Base-by-base conservation (phyloP, 1,139 yeast species). In the Debaryomyces nepalensis region DNA sequence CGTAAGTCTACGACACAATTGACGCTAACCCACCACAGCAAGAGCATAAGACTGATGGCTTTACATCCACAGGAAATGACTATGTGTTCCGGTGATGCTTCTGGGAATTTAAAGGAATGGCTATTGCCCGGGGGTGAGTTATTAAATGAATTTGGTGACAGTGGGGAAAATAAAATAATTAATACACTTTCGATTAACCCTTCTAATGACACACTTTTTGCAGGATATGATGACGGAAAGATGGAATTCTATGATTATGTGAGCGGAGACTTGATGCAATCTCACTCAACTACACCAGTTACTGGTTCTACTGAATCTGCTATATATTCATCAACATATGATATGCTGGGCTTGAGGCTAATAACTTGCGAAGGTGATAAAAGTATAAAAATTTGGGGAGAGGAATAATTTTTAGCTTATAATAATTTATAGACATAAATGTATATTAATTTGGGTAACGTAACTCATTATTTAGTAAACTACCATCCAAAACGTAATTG, bases 401-500 rank as follows among this genome's bases (percentile, higher is more conserved):
- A 81, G 49, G 77, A 41, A 32, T 46, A 45, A 37, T 10, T 29
- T 11, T 16, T 24, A 20, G 37, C 16, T 5, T 12, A 39, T 29
- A 9, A 24, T 31, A 31, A 16, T 23, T 24, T 27, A 26, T 21
- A 36, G 19, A 36, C 18, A 26, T 26, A 16, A 20, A 26, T 16
- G 22, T 24, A 34, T 24, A 22, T 22, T 22, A 22, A 27, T 20
- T 26, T 16, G 15, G 30, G 37, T 39, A 29, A 34, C 42, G 42
- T 39, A 34, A 39, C 40, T 40, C 43, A 27, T 40, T 35, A 36
- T 30, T 11, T 31, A 19, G 5, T n/a, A 10, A 11, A 21, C 51
- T 68, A 91, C 97, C 97, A 91, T 2, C 97, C 98, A 65, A 93
- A 93, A 53, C 98, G 76, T 57, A 93, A 70, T 70, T 93, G 98